Conservation (phyloP, 1,284 basidiomycete species). For the Entoloma clypeatum region DNA sequence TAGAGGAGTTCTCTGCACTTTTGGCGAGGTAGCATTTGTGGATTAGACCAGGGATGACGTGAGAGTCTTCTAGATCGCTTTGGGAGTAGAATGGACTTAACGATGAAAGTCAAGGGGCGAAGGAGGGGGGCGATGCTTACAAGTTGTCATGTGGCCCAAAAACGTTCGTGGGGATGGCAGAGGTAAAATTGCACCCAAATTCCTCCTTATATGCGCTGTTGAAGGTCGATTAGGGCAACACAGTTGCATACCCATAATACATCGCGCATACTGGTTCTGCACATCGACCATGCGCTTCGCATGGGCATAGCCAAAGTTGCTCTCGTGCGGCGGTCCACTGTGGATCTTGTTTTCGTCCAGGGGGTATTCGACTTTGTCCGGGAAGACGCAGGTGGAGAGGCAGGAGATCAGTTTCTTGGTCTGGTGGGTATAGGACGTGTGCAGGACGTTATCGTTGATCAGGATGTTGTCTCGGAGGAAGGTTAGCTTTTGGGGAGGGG, state of each 20-base stretch:
- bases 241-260: not conserved
- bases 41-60: slow-evolving; percentile 87
- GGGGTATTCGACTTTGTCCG: slow-evolving; percentile 83
- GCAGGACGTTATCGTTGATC: slow-evolving; percentile 88
- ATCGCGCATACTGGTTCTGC: slow-evolving; percentile 72
- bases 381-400: slow-evolving; percentile 86
- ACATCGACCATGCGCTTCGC: slow-evolving; percentile 93
- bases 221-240: not conserved
- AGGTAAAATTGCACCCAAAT: slow-evolving; percentile 87
- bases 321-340: slow-evolving; percentile 80
- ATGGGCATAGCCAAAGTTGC: slow-evolving; percentile 91
- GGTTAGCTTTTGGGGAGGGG: no score
- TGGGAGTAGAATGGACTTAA: slow-evolving; percentile 15
- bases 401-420: slow-evolving; percentile 78
- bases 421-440: slow-evolving; percentile 62
- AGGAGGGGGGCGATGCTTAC: slow-evolving; percentile 33
- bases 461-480: slow-evolving; percentile 87
- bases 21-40: slow-evolving; percentile 89
- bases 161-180: slow-evolving; percentile 89
- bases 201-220: slow-evolving; percentile 81
- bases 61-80: slow-evolving; percentile 85
- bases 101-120: slow-evolving; percentile 1
- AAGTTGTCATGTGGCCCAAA: slow-evolving; percentile 85
- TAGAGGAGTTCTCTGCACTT: slow-evolving; percentile 41
- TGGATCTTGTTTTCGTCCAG: slow-evolving; percentile 90